phyloP scores from a whole-genome alignment of 495 filamentous ascomycete species.

The Daldinia vernicosa region DNA sequence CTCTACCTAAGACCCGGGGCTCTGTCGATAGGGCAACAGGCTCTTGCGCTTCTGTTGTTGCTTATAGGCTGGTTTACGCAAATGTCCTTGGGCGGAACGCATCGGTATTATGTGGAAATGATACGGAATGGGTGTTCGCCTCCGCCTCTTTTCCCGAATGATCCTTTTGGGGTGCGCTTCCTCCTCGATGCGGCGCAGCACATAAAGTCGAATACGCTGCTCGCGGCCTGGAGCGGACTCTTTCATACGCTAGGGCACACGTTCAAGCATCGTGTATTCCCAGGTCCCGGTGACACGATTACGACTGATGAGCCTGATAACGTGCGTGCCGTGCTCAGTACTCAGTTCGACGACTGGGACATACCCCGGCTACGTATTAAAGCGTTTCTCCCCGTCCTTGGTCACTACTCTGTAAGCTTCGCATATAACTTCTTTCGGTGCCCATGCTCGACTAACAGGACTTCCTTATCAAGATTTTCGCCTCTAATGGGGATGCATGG shows the following conservation, averaged over 20 bases:
- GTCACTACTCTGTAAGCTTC: slow-evolving; percentile 40
- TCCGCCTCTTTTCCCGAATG: slow-evolving; percentile 47
- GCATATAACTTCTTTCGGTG: not conserved
- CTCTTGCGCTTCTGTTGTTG: not conserved
- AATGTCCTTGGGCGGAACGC: slow-evolving; percentile 19
- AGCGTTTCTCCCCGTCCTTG: slow-evolving; percentile 48
- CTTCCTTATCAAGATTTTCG: slow-evolving; percentile 63
- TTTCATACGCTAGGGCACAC: slow-evolving; percentile 47
- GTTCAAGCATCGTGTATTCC: slow-evolving; percentile 43
- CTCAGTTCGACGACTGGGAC: slow-evolving; percentile 67
- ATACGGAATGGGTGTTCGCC: slow-evolving; percentile 38
- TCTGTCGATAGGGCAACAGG: slow-evolving; percentile 1
- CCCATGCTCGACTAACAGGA: not conserved
- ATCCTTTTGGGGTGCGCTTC: slow-evolving; percentile 54
- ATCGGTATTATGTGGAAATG: slow-evolving; percentile 30
- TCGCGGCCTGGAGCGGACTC: slow-evolving; percentile 30
- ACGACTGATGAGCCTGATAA: slow-evolving; percentile 77
- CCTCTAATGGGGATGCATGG: slow-evolving; percentile 74
- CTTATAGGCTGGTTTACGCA: slow-evolving; percentile 12
- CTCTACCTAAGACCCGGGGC: slow-evolving; percentile 17
- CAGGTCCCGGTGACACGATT: slow-evolving; percentile 43
- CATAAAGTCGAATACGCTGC: slow-evolving; percentile 43
- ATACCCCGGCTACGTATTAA: slow-evolving; percentile 47
- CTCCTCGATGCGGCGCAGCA: slow-evolving; percentile 43
- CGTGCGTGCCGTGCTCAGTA: slow-evolving; percentile 69